Percentiles rank a stretch among this genome's conserved stretches.
phyloP scores from a whole-genome alignment of 345 rosid genomes.

The Triadica sebifera region DNA sequence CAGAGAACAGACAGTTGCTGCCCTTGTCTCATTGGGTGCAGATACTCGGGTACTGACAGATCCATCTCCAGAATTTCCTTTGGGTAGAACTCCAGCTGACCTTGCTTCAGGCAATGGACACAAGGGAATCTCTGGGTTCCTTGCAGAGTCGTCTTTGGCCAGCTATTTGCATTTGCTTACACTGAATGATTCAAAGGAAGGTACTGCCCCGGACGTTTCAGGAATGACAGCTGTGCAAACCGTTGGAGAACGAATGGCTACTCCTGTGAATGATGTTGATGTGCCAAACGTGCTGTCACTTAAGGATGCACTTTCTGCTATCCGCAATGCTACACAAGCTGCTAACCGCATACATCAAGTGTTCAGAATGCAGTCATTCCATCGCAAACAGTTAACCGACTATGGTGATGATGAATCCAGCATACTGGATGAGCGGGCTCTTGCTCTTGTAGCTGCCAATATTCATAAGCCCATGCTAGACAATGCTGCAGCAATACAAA shows the following conservation, averaged over 20 bases:
- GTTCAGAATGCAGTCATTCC: slow-evolving; percentile 84
- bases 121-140: slow-evolving; percentile 90
- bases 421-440: slow-evolving; percentile 50
- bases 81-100: slow-evolving; percentile 82
- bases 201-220: slow-evolving; percentile 29
- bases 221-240: slow-evolving; percentile 55
- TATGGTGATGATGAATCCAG: slow-evolving; percentile 37
- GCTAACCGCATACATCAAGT: slow-evolving; percentile 79
- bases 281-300: slow-evolving; percentile 58
- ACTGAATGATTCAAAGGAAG: slow-evolving; percentile 55
- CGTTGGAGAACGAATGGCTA: slow-evolving; percentile 60
- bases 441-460: slow-evolving; percentile 53
- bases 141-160: slow-evolving; percentile 84
- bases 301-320: slow-evolving; percentile 84
- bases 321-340: slow-evolving; percentile 92
- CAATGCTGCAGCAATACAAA: slow-evolving; percentile 73
- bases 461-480: slow-evolving; percentile 37
- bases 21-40: slow-evolving; percentile 69
- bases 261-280: slow-evolving; percentile 53
- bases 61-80: slow-evolving; percentile 80
- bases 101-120: slow-evolving; percentile 84
- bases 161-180: slow-evolving; percentile 58
- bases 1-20: slow-evolving; percentile 85
- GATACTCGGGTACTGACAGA: slow-evolving; percentile 69
- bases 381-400: slow-evolving; percentile 58